Evolutionary conservation across 139 green algal species (phyloP).

Genomic region (Volvox africanus): DNA sequence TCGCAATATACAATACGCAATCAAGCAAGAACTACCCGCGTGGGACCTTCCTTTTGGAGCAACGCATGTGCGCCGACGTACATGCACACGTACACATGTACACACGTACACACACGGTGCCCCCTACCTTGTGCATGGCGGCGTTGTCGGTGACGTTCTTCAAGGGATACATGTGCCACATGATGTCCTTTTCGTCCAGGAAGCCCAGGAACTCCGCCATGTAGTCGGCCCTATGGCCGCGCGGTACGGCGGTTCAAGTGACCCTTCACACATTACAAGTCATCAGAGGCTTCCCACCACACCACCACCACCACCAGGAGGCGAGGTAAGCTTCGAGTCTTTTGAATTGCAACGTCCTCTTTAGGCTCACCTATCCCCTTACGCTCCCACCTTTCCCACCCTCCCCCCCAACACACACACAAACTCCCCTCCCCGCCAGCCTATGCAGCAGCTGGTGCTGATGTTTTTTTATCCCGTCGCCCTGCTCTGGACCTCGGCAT

Average conservation of each 20-base stretch:
- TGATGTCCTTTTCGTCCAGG: constrained; percentile 7
- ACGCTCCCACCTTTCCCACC: too few relatives aligned
- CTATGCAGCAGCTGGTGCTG: too few relatives aligned
- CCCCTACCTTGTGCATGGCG: background rate
- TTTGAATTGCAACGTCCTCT: background rate
- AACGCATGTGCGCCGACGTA: too few relatives aligned
- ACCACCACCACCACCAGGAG: background rate
- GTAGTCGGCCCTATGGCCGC: background rate
- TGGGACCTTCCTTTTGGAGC: too few relatives aligned
- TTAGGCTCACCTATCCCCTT: background rate
- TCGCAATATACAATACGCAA: too few relatives aligned
- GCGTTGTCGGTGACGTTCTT: constrained; percentile 13
- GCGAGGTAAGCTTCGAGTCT: background rate
- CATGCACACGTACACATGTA: too few relatives aligned
- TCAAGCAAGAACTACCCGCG: too few relatives aligned
- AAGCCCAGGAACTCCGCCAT: background rate
- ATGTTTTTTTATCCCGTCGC: background rate
- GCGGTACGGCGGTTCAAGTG: too few relatives aligned
- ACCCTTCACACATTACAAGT: too few relatives aligned
- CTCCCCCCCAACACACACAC: background rate
- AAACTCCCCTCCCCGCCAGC: background rate
- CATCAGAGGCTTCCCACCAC: background rate
- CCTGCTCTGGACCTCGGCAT: background rate
- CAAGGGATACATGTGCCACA: constrained; percentile 7
- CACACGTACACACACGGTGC: too few relatives aligned